Evolutionary conservation across 352 stramenopile genomes (phyloP).

Genomic region (Globisporangium sylvaticum): DNA sequence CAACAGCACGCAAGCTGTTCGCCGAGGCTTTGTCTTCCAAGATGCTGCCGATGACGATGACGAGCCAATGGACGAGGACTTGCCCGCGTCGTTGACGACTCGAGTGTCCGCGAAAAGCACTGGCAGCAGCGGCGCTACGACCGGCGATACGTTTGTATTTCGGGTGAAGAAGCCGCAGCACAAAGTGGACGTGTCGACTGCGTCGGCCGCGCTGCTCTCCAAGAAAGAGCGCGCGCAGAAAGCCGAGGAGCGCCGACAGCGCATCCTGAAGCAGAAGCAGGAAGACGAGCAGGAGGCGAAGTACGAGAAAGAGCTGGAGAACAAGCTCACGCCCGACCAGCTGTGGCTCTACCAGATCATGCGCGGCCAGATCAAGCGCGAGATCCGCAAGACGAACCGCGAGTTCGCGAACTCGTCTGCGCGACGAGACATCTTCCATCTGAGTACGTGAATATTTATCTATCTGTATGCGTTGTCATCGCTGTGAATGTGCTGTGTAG

Average conservation of each 20-base stretch:
- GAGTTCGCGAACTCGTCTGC: constrained; percentile 60
- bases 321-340: constrained; percentile 45
- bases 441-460: constrained; percentile 34
- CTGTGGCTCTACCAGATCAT: constrained; percentile 57
- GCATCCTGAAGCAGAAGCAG: constrained; percentile 20
- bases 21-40: constrained; percentile 60
- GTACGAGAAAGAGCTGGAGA: constrained; percentile 13
- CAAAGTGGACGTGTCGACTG: constrained; percentile 36
- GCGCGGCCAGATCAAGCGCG: constrained; percentile 49
- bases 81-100: neutral
- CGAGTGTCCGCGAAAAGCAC: constrained; percentile 4
- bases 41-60: constrained; percentile 21
- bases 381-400: constrained; percentile 62
- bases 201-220: constrained; percentile 34
- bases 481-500: neutral
- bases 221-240: constrained; percentile 51
- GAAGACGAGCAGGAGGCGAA: constrained; percentile 30
- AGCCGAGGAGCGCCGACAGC: constrained; percentile 37
- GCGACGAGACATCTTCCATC: constrained; percentile 54
- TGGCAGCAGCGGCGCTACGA: constrained; percentile 13
- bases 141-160: constrained; percentile 47
- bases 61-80: constrained; percentile 19
- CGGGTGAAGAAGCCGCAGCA: constrained; percentile 32
- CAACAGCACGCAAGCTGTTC: constrained; percentile 17
- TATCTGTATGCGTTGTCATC: neutral